phyloP scores from a whole-genome alignment of 352 stramenopile genomes.

The Globisporangium mamillatum region DNA sequence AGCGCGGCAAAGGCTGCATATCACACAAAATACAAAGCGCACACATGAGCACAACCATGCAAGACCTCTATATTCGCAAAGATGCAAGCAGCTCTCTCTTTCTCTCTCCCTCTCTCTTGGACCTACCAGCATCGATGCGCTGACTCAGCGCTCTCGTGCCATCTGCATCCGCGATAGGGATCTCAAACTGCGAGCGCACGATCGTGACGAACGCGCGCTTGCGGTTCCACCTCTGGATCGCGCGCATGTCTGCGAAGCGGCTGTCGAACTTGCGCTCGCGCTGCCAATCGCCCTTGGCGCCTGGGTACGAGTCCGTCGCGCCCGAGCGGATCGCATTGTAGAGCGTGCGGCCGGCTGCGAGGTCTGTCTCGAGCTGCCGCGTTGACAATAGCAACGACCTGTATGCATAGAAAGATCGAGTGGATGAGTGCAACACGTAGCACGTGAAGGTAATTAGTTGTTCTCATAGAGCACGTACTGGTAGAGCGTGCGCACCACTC shows the following conservation, averaged over 20 bases:
- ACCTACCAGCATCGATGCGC: constrained; percentile 52
- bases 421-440: not conserved
- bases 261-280: constrained; percentile 59
- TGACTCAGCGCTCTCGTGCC: constrained; percentile 27
- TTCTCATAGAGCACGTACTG: constrained; percentile 18
- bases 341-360: constrained; percentile 46
- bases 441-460: too few species aligned
- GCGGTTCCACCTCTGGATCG: constrained; percentile 29
- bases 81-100: too few species aligned
- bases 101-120: not conserved
- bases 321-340: constrained; percentile 67
- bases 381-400: constrained; percentile 58
- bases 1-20: constrained; percentile 48
- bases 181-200: constrained; percentile 52
- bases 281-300: constrained; percentile 70
- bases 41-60: not conserved
- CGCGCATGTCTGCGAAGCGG: constrained; percentile 48
- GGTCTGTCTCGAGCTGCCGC: constrained; percentile 49
- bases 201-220: constrained; percentile 34
- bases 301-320: constrained; percentile 58
- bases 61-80: not conserved
- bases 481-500: constrained; percentile 41
- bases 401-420: not conserved
- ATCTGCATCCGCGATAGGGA: constrained; percentile 25
- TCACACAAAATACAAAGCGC: constrained; percentile 1